A percentile compares a stretch with the other conserved stretches of the same genome.
These are phyloP conservation scores for Wickerhamiella brachini DNA, from an alignment of 805 yeast genomes.

Conservation along the genomic window DNA sequence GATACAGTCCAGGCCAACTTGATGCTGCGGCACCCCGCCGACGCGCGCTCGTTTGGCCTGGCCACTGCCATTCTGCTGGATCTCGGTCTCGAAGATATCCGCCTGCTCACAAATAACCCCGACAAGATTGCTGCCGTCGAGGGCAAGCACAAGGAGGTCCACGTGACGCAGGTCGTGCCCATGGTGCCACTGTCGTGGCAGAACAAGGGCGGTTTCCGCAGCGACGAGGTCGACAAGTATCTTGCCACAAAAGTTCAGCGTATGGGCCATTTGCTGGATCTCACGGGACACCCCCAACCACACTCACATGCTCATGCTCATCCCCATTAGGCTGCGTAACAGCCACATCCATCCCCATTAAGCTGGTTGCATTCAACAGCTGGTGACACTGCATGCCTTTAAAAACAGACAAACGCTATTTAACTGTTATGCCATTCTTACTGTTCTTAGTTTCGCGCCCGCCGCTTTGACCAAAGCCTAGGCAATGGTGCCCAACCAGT, in stretches of 20 bases:
- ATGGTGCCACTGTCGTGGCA: constrained; percentile 96
- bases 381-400: neutral
- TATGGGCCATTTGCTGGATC: constrained; percentile 83
- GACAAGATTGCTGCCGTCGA: constrained; percentile 93
- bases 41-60: constrained; percentile 82
- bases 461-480: no score
- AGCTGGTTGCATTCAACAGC: no score
- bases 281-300: neutral
- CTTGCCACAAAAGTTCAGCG: constrained; percentile 86
- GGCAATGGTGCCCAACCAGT: no score
- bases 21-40: constrained; percentile 90
- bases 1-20: constrained; percentile 96
- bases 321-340: neutral
- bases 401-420: neutral
- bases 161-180: constrained; percentile 80
- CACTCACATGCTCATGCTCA: neutral
- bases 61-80: constrained; percentile 90
- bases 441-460: neutral
- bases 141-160: constrained; percentile 60
- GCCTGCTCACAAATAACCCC: constrained; percentile 85
- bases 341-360: no score
- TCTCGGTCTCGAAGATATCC: constrained; percentile 56
- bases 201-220: constrained; percentile 52
- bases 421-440: neutral
- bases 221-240: constrained; percentile 84